These are phyloP conservation scores for Cladorrhinum sp. DNA, from an alignment of 2,329 filamentous ascomycete species.

Conservation along the genomic window DNA sequence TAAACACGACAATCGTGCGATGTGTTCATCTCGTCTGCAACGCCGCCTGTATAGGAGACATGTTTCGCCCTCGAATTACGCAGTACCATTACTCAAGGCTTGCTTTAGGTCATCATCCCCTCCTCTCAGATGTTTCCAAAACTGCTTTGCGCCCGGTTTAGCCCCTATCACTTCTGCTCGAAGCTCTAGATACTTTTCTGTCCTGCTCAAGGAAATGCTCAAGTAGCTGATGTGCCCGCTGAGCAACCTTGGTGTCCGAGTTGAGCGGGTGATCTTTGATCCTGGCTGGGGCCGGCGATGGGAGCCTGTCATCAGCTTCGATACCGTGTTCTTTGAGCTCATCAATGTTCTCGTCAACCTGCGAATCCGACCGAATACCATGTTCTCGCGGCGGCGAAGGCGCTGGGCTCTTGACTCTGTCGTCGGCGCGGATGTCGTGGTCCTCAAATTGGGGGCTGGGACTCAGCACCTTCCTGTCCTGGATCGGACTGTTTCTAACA, in stretches of 20 bases:
- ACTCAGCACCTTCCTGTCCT: conserved; percentile 10
- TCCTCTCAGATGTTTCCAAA: not conserved
- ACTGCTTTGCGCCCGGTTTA: not conserved
- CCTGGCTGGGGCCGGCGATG: not conserved
- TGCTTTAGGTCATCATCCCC: not conserved
- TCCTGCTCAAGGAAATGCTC: conserved; percentile 21
- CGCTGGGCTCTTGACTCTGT: conserved; percentile 11
- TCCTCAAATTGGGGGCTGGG: conserved; percentile 12
- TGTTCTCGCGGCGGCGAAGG: conserved; percentile 9
- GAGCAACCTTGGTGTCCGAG: conserved; percentile 11
- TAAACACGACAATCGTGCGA: not conserved
- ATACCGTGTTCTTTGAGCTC: conserved; percentile 9
- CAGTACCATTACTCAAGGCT: conserved; percentile 1
- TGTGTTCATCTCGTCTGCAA: not conserved
- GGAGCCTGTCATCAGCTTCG: conserved; percentile 9
- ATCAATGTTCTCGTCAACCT: not conserved
- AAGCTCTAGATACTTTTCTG: conserved; percentile 8
- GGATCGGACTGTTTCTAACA: conserved; percentile 9
- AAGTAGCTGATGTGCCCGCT: conserved; percentile 19
- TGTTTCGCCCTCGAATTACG: not conserved
- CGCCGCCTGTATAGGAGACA: not conserved
- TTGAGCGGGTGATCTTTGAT: conserved; percentile 6
- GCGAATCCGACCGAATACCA: conserved; percentile 7
- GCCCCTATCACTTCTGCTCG: conserved; percentile 1
- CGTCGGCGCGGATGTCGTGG: conserved; percentile 16